Evolutionary conservation across 805 yeast species (phyloP).

Genomic region (Vanderwaltozyma polyspora): DNA sequence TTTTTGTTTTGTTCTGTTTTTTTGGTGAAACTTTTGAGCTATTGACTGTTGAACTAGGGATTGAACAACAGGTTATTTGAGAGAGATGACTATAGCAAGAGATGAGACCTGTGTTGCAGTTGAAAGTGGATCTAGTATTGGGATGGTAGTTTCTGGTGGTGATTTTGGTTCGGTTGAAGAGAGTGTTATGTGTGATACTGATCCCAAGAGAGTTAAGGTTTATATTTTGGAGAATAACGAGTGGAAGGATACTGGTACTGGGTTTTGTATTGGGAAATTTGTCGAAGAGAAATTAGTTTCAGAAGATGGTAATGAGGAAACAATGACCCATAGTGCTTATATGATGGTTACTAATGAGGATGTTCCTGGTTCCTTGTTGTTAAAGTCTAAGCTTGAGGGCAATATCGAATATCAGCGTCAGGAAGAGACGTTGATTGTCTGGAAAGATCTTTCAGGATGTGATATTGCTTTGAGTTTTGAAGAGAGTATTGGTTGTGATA

Average conservation of each 20-base stretch:
- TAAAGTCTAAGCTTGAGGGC: conserved; percentile 61
- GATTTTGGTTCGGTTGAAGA: too few relatives aligned
- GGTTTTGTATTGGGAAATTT: conserved; percentile 70
- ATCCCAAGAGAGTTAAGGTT: conserved; percentile 80
- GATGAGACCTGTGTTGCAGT: too few relatives aligned
- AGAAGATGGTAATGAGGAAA: conserved; percentile 14
- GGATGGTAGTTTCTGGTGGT: too few relatives aligned
- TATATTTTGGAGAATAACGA: conserved; percentile 68
- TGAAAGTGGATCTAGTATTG: too few relatives aligned
- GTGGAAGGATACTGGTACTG: conserved; percentile 92
- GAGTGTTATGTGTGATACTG: conserved; percentile 13
- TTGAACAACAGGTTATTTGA: too few relatives aligned
- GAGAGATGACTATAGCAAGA: too few relatives aligned
- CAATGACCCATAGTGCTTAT: conserved; percentile 31
- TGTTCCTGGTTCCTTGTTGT: conserved; percentile 43
- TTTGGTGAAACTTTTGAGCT: too few relatives aligned
- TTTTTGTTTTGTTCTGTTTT: too few relatives aligned
- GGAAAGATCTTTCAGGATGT: conserved; percentile 67
- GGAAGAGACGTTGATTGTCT: conserved; percentile 85
- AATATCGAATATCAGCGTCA: conserved; percentile 81
- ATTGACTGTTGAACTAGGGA: too few relatives aligned
- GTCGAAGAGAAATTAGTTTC: not conserved
- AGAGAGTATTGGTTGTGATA: conserved; percentile 80
- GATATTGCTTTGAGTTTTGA: conserved; percentile 88
- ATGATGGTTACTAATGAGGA: conserved; percentile 66